Conservation (phyloP, 75 land plant species). For the Cunninghamia lanceolata region DNA sequence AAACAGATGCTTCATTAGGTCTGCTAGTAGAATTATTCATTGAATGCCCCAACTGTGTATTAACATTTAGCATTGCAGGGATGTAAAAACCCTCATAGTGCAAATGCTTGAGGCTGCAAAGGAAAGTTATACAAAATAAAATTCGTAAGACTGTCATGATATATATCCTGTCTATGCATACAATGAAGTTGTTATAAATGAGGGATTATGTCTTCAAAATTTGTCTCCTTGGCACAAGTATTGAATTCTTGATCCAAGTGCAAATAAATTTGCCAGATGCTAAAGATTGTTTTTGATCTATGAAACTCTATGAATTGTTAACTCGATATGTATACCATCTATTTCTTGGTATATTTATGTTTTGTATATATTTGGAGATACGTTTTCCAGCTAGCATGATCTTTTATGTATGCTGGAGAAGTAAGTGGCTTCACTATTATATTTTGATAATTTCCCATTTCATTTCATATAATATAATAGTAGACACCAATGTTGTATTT, state of each 20-base stretch:
- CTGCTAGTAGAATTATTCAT: background rate
- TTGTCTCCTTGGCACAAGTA: background rate
- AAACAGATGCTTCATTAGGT: background rate
- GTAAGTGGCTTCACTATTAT: background rate
- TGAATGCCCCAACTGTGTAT: slow-evolving; percentile 1
- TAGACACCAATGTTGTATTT: background rate
- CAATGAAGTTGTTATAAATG: background rate
- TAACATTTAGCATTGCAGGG: slow-evolving; percentile 42
- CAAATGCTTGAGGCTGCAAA: slow-evolving; percentile 76
- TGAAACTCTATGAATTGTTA: background rate
- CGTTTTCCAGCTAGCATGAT: background rate
- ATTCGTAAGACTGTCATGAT: background rate
- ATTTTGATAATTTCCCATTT: background rate
- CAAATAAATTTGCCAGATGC: background rate
- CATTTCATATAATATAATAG: background rate
- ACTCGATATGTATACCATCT: background rate
- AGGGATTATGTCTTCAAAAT: background rate
- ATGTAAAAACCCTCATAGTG: slow-evolving; percentile 75
- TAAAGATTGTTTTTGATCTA: background rate
- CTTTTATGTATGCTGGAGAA: background rate
- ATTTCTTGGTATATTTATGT: background rate
- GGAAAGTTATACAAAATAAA: background rate
- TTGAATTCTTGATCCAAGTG: background rate
- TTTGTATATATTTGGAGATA: background rate
- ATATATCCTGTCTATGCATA: background rate